Conservation (phyloP, 1,139 yeast species). For the Oligophagozyma castellii region DNA sequence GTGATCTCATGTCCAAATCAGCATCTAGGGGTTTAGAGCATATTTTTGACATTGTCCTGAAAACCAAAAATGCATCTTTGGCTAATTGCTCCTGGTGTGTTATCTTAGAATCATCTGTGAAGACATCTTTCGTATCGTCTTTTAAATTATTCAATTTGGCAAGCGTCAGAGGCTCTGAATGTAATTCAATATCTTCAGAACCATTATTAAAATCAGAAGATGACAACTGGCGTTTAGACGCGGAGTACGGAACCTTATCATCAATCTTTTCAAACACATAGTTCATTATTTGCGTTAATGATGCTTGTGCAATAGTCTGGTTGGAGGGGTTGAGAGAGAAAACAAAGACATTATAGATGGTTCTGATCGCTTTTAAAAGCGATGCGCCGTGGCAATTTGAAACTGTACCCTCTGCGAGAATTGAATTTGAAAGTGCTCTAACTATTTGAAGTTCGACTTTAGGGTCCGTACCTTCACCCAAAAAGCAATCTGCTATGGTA, state of each 20-base stretch:
- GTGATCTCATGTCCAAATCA: slow-evolving; percentile 78
- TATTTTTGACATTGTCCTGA: slow-evolving; percentile 87
- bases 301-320: slow-evolving; percentile 92
- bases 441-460: slow-evolving; percentile 84
- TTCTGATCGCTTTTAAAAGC: slow-evolving; percentile 78
- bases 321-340: slow-evolving; percentile 69
- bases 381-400: slow-evolving; percentile 88
- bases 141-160: slow-evolving; percentile 41
- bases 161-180: slow-evolving; percentile 37
- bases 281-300: slow-evolving; percentile 79
- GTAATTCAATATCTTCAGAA: no score
- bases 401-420: slow-evolving; percentile 45
- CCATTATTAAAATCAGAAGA: slow-evolving; percentile 2
- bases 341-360: slow-evolving; percentile 82
- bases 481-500: slow-evolving; percentile 74
- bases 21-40: slow-evolving; percentile 72
- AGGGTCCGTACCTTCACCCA: slow-evolving; percentile 84
- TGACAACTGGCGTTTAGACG: slow-evolving; percentile 4
- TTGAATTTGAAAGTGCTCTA: slow-evolving; percentile 81
- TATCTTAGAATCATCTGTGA: slow-evolving; percentile 21
- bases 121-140: slow-evolving; percentile 27
- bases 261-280: slow-evolving; percentile 69
- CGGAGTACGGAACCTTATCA: slow-evolving; percentile 1
- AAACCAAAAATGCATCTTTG: slow-evolving; percentile 84
- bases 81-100: slow-evolving; percentile 56